phyloP scores from a whole-genome alignment of 495 filamentous ascomycete genomes.

The Eremomyces bilateralis region DNA sequence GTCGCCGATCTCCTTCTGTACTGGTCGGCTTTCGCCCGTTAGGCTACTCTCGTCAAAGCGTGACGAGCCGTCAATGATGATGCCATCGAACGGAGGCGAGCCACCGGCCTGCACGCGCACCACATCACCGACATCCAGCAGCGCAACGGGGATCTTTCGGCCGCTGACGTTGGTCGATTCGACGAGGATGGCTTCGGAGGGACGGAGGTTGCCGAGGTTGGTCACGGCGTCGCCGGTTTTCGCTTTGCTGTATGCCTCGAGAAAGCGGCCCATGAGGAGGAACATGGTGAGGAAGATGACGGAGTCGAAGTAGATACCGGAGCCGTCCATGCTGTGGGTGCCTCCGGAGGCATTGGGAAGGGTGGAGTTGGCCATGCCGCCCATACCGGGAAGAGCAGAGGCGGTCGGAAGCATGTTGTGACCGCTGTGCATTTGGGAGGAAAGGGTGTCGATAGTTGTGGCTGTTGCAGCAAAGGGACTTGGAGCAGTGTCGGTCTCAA shows the following conservation, averaged over 20 bases:
- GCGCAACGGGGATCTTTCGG: conserved; percentile 37
- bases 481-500: no score
- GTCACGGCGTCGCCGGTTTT: conserved; percentile 78
- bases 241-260: conserved; percentile 86
- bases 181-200: conserved; percentile 55
- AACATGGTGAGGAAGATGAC: conserved; percentile 90
- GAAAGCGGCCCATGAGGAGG: conserved; percentile 54
- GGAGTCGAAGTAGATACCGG: conserved; percentile 61
- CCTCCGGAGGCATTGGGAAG: no score
- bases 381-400: no score
- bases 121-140: conserved; percentile 65
- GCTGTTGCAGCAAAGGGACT: no score
- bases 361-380: conserved; percentile 21
- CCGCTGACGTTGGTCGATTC: conserved; percentile 11
- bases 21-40: conserved; percentile 66
- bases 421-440: no score
- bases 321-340: conserved; percentile 21
- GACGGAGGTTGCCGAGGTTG: conserved; percentile 54
- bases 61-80: conserved; percentile 37
- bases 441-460: no score
- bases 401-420: no score
- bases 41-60: conserved; percentile 78
- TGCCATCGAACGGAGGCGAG: conserved; percentile 72
- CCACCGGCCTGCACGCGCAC: conserved; percentile 56
- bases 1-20: conserved; percentile 50